Base-by-base conservation (phyloP, 352 stramenopile species). In the Phytophthora pistaciae region DNA sequence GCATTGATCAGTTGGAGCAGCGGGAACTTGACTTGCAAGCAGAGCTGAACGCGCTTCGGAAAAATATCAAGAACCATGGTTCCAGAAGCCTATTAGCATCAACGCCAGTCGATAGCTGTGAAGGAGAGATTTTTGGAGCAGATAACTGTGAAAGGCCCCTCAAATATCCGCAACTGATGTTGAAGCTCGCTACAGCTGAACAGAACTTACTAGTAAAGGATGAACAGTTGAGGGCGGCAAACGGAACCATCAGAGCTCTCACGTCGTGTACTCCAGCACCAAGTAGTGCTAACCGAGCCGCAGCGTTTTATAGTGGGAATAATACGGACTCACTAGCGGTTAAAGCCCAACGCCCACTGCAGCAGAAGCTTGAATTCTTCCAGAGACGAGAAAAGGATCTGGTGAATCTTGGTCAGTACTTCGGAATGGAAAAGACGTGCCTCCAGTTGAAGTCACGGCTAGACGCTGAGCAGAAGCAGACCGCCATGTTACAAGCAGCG, bases 181-280 rank as follows among this genome's bases (percentile, higher is more conserved):
- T 76, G 21, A 58, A 54, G 52, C 61, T 78, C 58, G 62, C 61
- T 27, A 75, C 54, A 10, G 33, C 56, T 2, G 65, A 78, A 40
- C 74, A 81, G 25, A 70, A n/a, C 18, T 33, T 81, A 13, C 8
- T 75, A 5, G 66, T 18, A 16, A 77, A 76, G 54, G 58, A 66
- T 3, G 74, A 81, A 20, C 70, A 78, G 46, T 25, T 81, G 25
- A 33, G 60, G 18, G 36, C 60, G n/a, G 74, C 74, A 10, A 77
- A 74, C 11, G 54, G 59, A 11, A 75, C 74, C 2, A 75, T 81
- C 25, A 50, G 59, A 55, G 70, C 70, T 18, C 58, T 81, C 11
- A 75, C 68, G 18, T 67, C 42, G 5, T 70, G 61, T 21, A 6
- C 56, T 10, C 23, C 64, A 27, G n/a, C 56, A 8, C 18, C 60